Base-by-base conservation (phyloP, 306 rosid genomes). In the Trifolium fragiferum region DNA sequence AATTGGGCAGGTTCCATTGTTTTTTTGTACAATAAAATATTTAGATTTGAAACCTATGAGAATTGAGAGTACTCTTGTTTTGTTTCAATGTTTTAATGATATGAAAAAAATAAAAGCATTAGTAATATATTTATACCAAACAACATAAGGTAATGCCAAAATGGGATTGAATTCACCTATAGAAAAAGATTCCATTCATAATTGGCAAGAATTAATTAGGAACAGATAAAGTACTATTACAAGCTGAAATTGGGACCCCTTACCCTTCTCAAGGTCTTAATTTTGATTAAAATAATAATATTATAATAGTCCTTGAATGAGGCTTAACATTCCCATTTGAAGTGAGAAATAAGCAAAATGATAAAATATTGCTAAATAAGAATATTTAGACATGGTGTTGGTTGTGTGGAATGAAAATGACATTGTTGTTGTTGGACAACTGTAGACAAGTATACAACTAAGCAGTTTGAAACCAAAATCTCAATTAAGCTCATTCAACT, bases 1-100 rank as follows among this genome's bases (percentile, higher is more conserved):
- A 78, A 72, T 49, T 87, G 88, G 60, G 35, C 14, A 75, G 85
- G 67, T 66, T 93, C 96, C 95, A 93, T 89, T 18, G 5, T 49
- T 49, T 49, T 57, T 21, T 21, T 20, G 6, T 30, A 30, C 4
- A 27, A 30, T 10, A 9, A 0, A 21, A 21, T 55, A 1, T 55
- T 57, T 57, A 21, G 62, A 57, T 20, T 53, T 53, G 30, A 53
- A 53, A 53, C 27, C 25, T 53, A 5, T 54, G 3, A 57, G 18
- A 57, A 23, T 23, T 57, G 35, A 23, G 16, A 57, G 37, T 6
- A 23, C 10, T 57, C 4, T 57, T 57, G 32, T 21, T 55, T 55
- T 57, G 67, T 66, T 81, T 73, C 70, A 62, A 46, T 83, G 84
- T 46, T 77, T 30, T 20, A 37, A 47, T 58, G 70, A 66, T 58